phyloP scores from a whole-genome alignment of 257 asterid species.

The Solanum megistacrolobum region DNA sequence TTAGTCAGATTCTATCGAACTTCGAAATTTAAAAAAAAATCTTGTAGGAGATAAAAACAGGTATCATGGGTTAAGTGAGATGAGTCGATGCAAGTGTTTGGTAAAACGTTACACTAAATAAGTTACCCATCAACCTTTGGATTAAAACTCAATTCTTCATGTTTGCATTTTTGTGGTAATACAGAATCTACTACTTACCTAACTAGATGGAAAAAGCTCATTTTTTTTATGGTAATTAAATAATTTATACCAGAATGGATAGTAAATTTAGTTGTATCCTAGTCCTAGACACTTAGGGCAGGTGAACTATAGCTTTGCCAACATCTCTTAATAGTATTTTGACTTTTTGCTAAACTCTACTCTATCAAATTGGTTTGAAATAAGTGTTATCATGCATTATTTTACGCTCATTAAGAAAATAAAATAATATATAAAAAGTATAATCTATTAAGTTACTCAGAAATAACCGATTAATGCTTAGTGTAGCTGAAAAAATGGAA shows the following conservation, averaged over 20 bases:
- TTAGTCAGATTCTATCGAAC: neutral
- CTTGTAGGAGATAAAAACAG: neutral
- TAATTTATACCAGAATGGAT: neutral
- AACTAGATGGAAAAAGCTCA: neutral
- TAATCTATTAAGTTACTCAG: neutral
- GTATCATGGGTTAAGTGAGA: neutral
- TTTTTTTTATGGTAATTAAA: neutral
- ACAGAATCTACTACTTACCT: neutral
- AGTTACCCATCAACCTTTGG: neutral
- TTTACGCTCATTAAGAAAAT: neutral
- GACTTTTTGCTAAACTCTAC: neutral
- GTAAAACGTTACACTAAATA: neutral
- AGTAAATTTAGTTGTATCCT: neutral
- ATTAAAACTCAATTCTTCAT: neutral
- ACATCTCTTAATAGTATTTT: neutral
- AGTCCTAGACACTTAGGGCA: neutral
- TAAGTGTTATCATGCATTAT: too few relatives aligned
- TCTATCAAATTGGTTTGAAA: neutral
- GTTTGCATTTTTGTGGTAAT: neutral
- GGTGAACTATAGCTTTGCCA: neutral
- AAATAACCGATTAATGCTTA: neutral
- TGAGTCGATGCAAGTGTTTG: neutral
- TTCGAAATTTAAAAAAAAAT: too few relatives aligned
- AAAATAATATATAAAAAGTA: too few relatives aligned
- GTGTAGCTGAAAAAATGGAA: neutral